phyloP scores from a whole-genome alignment of 1,139 yeast genomes.

The Saccharomyces hybrid region DNA sequence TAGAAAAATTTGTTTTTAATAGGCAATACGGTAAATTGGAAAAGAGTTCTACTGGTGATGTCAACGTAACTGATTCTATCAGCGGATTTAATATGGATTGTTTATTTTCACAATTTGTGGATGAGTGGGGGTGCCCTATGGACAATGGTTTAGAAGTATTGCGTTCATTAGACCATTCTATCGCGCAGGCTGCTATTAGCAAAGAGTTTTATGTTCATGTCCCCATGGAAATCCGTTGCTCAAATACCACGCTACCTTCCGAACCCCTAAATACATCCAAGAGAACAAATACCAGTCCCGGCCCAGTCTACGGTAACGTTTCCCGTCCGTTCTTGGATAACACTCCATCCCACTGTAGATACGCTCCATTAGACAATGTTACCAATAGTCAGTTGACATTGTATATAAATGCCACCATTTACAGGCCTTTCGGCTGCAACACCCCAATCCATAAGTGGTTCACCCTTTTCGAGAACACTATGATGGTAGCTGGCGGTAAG shows the following conservation, averaged over 20 bases:
- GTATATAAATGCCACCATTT: constrained; percentile 90
- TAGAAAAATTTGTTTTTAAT: constrained; percentile 75
- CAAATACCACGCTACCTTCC: constrained; percentile 61
- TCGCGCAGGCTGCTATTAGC: constrained; percentile 50
- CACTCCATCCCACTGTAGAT: constrained; percentile 55
- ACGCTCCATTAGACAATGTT: constrained; percentile 45
- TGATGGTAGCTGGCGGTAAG: constrained; percentile 75
- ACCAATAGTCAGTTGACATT: constrained; percentile 76
- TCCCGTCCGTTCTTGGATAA: constrained; percentile 74
- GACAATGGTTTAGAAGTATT: constrained; percentile 67
- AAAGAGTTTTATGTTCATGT: constrained; percentile 81
- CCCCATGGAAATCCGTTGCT: constrained; percentile 90
- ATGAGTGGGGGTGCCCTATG: constrained; percentile 94
- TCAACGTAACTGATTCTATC: constrained; percentile 71
- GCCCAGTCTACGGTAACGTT: constrained; percentile 80
- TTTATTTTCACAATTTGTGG: constrained; percentile 84
- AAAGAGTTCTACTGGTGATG: constrained; percentile 56
- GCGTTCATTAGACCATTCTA: constrained; percentile 52
- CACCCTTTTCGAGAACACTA: constrained; percentile 67
- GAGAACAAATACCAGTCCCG: constrained; percentile 45
- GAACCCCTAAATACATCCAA: constrained; percentile 34
- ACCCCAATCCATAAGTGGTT: constrained; percentile 79
- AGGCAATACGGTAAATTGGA: constrained; percentile 78
- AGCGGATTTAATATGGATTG: constrained; percentile 95
- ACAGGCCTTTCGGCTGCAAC: constrained; percentile 76